Base-by-base conservation (phyloP, 2,329 filamentous ascomycete species). In the Torrubiella hemipterigena region DNA sequence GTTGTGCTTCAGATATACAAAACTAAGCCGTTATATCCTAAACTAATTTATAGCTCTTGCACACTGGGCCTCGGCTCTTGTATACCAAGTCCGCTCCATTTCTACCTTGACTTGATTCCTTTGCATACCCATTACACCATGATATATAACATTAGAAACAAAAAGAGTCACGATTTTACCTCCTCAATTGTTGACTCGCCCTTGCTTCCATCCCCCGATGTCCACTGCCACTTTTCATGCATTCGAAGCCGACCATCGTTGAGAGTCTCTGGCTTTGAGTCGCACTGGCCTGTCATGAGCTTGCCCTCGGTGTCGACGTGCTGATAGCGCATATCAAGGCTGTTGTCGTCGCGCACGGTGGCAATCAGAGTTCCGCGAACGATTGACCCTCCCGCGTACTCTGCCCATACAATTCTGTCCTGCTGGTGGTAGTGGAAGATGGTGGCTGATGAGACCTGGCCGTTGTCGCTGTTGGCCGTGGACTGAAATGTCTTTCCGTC, bases 201-300 rank as follows among this genome's bases (percentile, higher is more conserved):
- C 17, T 33, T 28, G 9, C 41, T 44, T 11, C 17, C 9, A 19
- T 47, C 42, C 4, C 46, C 44, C 21, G 39, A 42, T 5, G 43
- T 47, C 45, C 45, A 47, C 33, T 36, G 15, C 43, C 46, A 48
- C 29, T 34, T 43, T 44, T 48, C 46, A 29, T 43, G 40, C 39
- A 49, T 34, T 30, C 39, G 35, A 27, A 48, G 22, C 20, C 44
- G 29, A 14, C 43, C 45, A 27, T 49, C 46, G 8, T 15, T 36
- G 21, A 45, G 28, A 21, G 34, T 35, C 35, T 43, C 43, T 3
- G 43, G 39, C 23, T 18, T 36, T 5, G 41, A 43, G 21, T 19
- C 31, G 32, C 46, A 47, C 24, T 32, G 33, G 3, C 43, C 43
- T 22, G 45, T 47, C 46, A 47, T 47, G 25, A 47, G 35, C 29